Conservation (phyloP, 2,329 filamentous ascomycete genomes). For the Fusarium napiforme region DNA sequence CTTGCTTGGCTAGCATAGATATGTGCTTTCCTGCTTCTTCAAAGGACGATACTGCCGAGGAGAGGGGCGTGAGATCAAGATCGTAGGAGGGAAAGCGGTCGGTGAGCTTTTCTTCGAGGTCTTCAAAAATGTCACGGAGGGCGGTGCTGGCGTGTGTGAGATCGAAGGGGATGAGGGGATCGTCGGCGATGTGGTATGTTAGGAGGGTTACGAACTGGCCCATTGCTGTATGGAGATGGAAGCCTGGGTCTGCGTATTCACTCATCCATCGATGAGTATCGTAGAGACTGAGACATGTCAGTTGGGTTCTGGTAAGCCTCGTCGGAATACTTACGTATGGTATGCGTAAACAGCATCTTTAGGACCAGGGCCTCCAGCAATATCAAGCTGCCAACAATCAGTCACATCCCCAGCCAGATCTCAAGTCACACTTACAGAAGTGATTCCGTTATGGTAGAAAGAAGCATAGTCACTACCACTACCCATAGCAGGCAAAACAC, state of each 20-base stretch:
- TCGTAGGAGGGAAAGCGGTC: conserved; percentile 8
- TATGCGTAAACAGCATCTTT: conserved; percentile 27
- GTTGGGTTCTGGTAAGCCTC: rapidly evolving
- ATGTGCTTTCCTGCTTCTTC: conserved; percentile 15
- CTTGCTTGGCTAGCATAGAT: conserved; percentile 3
- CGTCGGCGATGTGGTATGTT: conserved; percentile 32
- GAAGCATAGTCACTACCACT: conserved; percentile 33
- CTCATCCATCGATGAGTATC: conserved; percentile 61
- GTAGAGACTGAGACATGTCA: conserved; percentile 8
- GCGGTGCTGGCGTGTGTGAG: conserved; percentile 13
- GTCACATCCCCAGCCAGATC: rapidly evolving
- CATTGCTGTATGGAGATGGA: conserved; percentile 60
- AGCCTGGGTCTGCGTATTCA: conserved; percentile 62
- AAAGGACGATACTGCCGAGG: conserved; percentile 7
- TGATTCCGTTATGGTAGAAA: conserved; percentile 31
- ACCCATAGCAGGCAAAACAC: conserved; percentile 23
- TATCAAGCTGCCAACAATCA: conserved; percentile 13
- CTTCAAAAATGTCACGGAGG: conserved; percentile 24
- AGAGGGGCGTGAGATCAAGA: conserved; percentile 2
- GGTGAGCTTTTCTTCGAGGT: conserved; percentile 21
- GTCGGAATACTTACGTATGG: neutral
- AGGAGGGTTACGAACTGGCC: conserved; percentile 49
- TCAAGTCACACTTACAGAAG: neutral
- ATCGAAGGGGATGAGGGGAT: conserved; percentile 26
- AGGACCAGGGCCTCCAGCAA: conserved; percentile 25